Evolutionary conservation across 495 filamentous ascomycete genomes (phyloP).

Genomic region (Aspergillus panamensis): DNA sequence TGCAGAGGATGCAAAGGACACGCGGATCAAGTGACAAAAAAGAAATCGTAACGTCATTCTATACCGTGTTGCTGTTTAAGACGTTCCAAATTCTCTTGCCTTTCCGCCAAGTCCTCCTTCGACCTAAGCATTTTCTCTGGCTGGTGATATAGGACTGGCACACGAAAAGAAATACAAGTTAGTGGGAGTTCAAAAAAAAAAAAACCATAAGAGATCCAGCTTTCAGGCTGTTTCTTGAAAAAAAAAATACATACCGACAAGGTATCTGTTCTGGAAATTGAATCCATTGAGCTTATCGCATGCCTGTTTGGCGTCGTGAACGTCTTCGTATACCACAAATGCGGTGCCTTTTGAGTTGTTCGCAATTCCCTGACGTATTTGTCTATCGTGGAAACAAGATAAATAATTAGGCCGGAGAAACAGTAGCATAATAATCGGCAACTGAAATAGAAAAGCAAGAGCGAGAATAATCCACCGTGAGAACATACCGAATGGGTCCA

Average conservation of each 20-base stretch:
- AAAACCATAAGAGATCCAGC: no score
- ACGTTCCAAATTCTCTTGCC: slow-evolving; percentile 95
- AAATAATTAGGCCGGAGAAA: slow-evolving; percentile 28
- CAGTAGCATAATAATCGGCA: neutral
- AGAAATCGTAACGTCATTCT: slow-evolving; percentile 64
- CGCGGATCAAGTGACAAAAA: slow-evolving; percentile 33
- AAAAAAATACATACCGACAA: slow-evolving; percentile 72
- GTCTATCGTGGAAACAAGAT: slow-evolving; percentile 48
- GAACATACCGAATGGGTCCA: slow-evolving; percentile 82
- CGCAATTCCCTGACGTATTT: slow-evolving; percentile 97
- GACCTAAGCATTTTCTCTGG: slow-evolving; percentile 93
- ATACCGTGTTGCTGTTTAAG: slow-evolving; percentile 97
- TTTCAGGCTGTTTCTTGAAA: neutral
- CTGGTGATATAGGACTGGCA: slow-evolving; percentile 90
- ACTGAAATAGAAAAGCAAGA: neutral
- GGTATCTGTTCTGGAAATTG: slow-evolving; percentile 99
- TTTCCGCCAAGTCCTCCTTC: slow-evolving; percentile 89
- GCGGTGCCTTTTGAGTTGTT: slow-evolving; percentile 97
- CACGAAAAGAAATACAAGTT: neutral
- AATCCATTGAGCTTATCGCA: slow-evolving; percentile 99
- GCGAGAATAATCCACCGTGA: neutral
- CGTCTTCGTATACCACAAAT: slow-evolving; percentile 99
- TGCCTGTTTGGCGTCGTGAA: slow-evolving; percentile 96
- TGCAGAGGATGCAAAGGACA: slow-evolving; percentile 31
- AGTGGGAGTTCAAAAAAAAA: no score